Evolutionary conservation across 202 grass and related monocot genomes (phyloP).

Genomic region (Eragrostis tef): DNA sequence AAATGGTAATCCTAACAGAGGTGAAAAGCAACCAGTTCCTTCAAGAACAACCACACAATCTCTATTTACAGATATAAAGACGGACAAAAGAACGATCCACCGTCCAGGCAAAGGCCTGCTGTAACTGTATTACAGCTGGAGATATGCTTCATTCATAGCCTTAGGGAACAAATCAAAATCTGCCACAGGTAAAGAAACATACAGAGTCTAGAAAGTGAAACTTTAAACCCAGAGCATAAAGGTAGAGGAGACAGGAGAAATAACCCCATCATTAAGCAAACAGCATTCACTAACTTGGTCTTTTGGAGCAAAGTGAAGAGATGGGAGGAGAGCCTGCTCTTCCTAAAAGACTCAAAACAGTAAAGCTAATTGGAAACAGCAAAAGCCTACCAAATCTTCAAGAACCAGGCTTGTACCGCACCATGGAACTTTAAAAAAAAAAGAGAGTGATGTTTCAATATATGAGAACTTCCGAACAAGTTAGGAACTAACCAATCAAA

Average conservation of each 20-base stretch:
- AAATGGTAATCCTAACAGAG: slow-evolving; percentile 41
- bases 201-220: slow-evolving; percentile 50
- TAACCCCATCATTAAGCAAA: slow-evolving; percentile 63
- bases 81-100: slow-evolving; percentile 47
- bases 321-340: slow-evolving; percentile 48
- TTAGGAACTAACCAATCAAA: slow-evolving; percentile 45
- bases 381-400: slow-evolving; percentile 69
- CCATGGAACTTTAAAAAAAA: slow-evolving; percentile 42
- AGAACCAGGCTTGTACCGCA: slow-evolving; percentile 46
- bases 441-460: slow-evolving; percentile 27
- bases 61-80: slow-evolving; percentile 51
- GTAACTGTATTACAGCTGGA: slow-evolving; percentile 55
- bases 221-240: slow-evolving; percentile 65
- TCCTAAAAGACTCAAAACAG: slow-evolving; percentile 49
- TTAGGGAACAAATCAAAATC: slow-evolving; percentile 61
- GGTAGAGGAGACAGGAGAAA: slow-evolving; percentile 45
- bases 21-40: slow-evolving; percentile 43
- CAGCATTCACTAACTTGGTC: slow-evolving; percentile 37
- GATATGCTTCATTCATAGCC: slow-evolving; percentile 45
- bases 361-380: slow-evolving; percentile 65
- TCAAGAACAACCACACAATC: slow-evolving; percentile 43
- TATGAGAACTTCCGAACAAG: slow-evolving; percentile 49
- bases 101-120: slow-evolving; percentile 51
- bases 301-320: slow-evolving; percentile 55
- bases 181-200: slow-evolving; percentile 50